Evolutionary conservation across 805 yeast genomes (phyloP), one percentile per base, ranked within the genome.

Genomic region (Zygosaccharomyces bisporus): DNA sequence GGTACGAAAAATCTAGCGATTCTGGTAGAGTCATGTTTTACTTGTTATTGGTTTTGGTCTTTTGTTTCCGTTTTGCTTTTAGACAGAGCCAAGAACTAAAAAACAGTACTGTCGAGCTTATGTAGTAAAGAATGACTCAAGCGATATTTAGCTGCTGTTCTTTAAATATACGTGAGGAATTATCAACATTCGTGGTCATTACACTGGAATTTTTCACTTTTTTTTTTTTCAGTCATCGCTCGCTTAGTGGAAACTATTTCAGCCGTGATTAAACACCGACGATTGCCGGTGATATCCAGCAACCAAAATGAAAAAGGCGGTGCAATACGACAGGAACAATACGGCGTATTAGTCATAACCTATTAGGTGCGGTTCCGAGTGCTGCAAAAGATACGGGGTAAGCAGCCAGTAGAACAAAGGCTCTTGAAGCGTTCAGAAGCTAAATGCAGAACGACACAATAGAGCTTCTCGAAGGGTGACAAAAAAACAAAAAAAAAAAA

Each of bases 1-100:
- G 74, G 68, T 88, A 86, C 13, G 79, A 59, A 50, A 93, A 73
- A 64, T 91, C 95, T 66, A 81, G 83, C 25, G 95, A 73, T 49
- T 62, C 63, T 29, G 72, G 66, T 53, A 61, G 45, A 13, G 63
- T 56, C 62, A 60, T 63, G 16, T 19, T 42, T 13, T 21, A 21
- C 9, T 21, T 21, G 9, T 21, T 21, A 6, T 21, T 21, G 25
- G 9, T 21, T 14, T 20, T 14, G 35, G 21, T 12, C 19, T 33
- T 5, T 20, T 20, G n/a, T n/a, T n/a, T n/a, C n/a, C n/a, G n/a
- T n/a, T n/a, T n/a, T n/a, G n/a, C n/a, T n/a, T n/a, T n/a, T n/a
- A n/a, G n/a, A n/a, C n/a, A n/a, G n/a, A n/a, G n/a, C n/a, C 10
- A 19, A 18, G 35, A 33, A 20, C 3, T 8, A 19, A 33, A 33